Percentiles rank a stretch among this genome's conserved stretches.
These are phyloP conservation scores for Leptomonas pyrrhocoris DNA, from an alignment of 208 protist genomes.

Conservation along the genomic window DNA sequence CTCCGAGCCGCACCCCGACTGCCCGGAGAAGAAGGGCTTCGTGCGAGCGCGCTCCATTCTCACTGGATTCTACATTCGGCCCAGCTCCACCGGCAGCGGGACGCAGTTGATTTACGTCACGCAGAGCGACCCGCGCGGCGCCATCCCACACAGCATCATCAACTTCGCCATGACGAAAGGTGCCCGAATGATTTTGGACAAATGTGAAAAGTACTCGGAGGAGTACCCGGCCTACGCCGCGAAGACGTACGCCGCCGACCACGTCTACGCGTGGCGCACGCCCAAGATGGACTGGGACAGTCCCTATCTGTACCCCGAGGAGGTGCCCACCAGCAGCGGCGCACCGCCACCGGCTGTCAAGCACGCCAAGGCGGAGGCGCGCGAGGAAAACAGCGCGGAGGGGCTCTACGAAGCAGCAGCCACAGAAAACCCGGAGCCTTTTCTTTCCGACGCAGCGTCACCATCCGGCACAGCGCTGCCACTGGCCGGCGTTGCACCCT, in stretches of 20 bases:
- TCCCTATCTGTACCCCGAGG: slow-evolving; percentile 60
- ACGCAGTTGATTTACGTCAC: slow-evolving; percentile 81
- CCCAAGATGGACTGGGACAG: slow-evolving; percentile 86
- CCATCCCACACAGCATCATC: slow-evolving; percentile 79
- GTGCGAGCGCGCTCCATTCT: slow-evolving; percentile 84
- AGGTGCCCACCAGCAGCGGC: slow-evolving; percentile 31
- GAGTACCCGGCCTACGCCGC: slow-evolving; percentile 61
- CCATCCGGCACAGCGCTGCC: slow-evolving; percentile 21
- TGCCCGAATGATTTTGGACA: slow-evolving; percentile 61
- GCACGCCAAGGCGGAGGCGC: not conserved
- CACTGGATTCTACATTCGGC: slow-evolving; percentile 84
- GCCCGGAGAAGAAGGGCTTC: slow-evolving; percentile 79
- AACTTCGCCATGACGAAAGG: slow-evolving; percentile 79
- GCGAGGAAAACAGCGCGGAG: not conserved
- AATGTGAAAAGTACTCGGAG: slow-evolving; percentile 68
- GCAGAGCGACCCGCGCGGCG: slow-evolving; percentile 86
- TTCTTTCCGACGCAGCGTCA: slow-evolving; percentile 4
- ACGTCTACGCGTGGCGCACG: slow-evolving; percentile 77
- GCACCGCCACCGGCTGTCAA: not conserved
- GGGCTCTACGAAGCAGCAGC: not conserved
- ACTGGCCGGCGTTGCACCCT: slow-evolving; percentile 56
- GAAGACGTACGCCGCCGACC: slow-evolving; percentile 56
- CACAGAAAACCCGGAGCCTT: not conserved
- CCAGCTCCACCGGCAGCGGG: slow-evolving; percentile 38
- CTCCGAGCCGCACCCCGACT: slow-evolving; percentile 77